A percentile compares a stretch with the other conserved stretches of the same genome.
These are phyloP conservation scores for Petunia axillaris DNA, from an alignment of 257 asterid genomes.

Conservation along the genomic window DNA sequence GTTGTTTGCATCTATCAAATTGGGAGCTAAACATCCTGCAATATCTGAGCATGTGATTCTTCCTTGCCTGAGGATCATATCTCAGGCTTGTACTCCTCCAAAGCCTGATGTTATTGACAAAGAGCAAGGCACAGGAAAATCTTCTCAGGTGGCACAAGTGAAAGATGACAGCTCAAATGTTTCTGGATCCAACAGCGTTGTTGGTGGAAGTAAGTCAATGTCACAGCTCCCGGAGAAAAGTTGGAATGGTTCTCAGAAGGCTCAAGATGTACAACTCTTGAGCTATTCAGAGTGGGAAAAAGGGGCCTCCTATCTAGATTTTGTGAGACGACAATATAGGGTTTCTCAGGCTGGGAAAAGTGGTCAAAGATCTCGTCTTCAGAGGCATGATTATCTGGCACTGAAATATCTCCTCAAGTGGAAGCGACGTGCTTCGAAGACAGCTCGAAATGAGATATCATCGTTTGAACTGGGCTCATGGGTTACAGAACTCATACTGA, in stretches of 20 bases:
- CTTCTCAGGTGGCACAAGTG: slow-evolving; percentile 52
- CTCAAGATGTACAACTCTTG: slow-evolving; percentile 81
- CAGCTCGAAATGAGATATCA: slow-evolving; percentile 66
- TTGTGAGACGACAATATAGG: slow-evolving; percentile 95
- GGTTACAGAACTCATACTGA: slow-evolving; percentile 97
- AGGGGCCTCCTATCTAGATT: slow-evolving; percentile 98
- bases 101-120: slow-evolving; percentile 87
- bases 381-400: slow-evolving; percentile 76
- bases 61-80: slow-evolving; percentile 92
- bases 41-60: slow-evolving; percentile 94
- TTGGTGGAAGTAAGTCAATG: slow-evolving; percentile 52
- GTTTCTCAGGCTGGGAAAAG: slow-evolving; percentile 75
- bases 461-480: slow-evolving; percentile 97
- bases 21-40: slow-evolving; percentile 99
- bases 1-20: slow-evolving; percentile 88
- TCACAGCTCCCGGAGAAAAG: slow-evolving; percentile 65
- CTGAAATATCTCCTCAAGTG: slow-evolving; percentile 93
- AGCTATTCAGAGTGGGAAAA: slow-evolving; percentile 98
- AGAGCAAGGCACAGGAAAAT: slow-evolving; percentile 68
- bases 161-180: slow-evolving; percentile 65
- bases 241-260: slow-evolving; percentile 78
- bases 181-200: slow-evolving; percentile 61
- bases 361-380: slow-evolving; percentile 83
- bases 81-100: slow-evolving; percentile 97
- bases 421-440: slow-evolving; percentile 80